Conservation (phyloP, 192 early-diverging fungal species). For the Coemansia sp. region DNA sequence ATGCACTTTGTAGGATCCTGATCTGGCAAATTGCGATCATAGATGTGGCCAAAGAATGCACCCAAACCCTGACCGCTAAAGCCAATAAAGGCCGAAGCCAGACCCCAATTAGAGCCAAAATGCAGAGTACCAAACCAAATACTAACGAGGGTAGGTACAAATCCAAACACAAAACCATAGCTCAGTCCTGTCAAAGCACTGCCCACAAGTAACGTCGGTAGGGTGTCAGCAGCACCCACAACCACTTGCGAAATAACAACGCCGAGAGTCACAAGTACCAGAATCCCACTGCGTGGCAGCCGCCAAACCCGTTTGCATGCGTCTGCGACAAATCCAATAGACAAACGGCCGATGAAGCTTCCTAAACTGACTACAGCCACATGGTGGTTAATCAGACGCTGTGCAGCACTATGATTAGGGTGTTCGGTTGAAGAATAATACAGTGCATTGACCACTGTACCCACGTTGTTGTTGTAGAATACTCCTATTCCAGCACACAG, state of each 20-base stretch:
- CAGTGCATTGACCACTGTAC: constrained; percentile 53
- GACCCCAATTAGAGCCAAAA: constrained; percentile 59
- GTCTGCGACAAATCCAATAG: constrained; percentile 44
- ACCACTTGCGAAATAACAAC: constrained; percentile 43
- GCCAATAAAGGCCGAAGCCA: constrained; percentile 55
- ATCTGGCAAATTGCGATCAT: constrained; percentile 56
- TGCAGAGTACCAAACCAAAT: constrained; percentile 55
- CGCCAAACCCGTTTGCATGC: constrained; percentile 39
- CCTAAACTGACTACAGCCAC: constrained; percentile 50
- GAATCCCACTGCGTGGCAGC: constrained; percentile 47
- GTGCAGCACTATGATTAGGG: constrained; percentile 33
- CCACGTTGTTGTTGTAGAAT: constrained; percentile 57
- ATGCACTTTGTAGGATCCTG: constrained; percentile 49
- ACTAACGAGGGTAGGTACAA: constrained; percentile 52
- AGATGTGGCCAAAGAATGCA: constrained; percentile 61
- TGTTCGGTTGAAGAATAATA: constrained; percentile 43
- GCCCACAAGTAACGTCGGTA: constrained; percentile 29
- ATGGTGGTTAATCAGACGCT: constrained; percentile 54
- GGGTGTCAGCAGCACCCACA: constrained; percentile 22
- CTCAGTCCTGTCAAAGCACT: constrained; percentile 47
- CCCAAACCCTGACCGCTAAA: constrained; percentile 63
- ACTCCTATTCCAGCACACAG: constrained; percentile 53
- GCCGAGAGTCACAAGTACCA: constrained; percentile 33
- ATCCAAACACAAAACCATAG: constrained; percentile 53
- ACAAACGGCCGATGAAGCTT: constrained; percentile 47